phyloP scores from a whole-genome alignment of 1,139 yeast genomes.

The Hemisphaericaspora lyxosophila region DNA sequence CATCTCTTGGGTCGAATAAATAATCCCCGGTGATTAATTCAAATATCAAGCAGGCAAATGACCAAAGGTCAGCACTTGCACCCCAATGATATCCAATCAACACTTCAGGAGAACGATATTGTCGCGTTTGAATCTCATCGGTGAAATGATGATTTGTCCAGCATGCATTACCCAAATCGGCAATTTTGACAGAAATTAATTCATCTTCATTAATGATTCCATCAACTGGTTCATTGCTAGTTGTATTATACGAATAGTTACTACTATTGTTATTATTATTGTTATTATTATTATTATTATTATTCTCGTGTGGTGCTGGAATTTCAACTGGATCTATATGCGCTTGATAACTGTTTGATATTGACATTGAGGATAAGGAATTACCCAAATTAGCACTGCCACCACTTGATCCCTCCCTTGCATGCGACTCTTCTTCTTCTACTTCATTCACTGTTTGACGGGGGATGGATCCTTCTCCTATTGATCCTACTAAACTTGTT shows the following conservation, averaged over 20 bases:
- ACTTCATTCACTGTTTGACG: slow-evolving; percentile 5
- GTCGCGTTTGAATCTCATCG: slow-evolving; percentile 52
- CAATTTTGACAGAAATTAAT: slow-evolving; percentile 48
- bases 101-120: slow-evolving; percentile 50
- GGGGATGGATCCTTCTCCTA: slow-evolving; percentile 3
- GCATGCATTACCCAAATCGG: slow-evolving; percentile 53
- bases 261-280: slow-evolving; percentile 1
- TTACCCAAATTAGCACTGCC: slow-evolving; percentile 22
- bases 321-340: slow-evolving; percentile 26
- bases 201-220: slow-evolving; percentile 44
- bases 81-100: slow-evolving; percentile 53
- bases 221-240: slow-evolving; percentile 9
- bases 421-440: slow-evolving; percentile 11
- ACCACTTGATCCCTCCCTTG: slow-evolving; percentile 10
- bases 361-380: slow-evolving; percentile 45
- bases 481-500: slow-evolving; percentile 17
- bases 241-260: background rate
- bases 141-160: slow-evolving; percentile 52
- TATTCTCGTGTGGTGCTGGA: slow-evolving; percentile 14
- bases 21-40: slow-evolving; percentile 51
- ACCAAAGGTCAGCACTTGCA: slow-evolving; percentile 50
- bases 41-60: slow-evolving; percentile 47
- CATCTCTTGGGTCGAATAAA: slow-evolving; percentile 48
- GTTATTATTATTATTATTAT: background rate
- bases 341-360: slow-evolving; percentile 27